These are phyloP conservation scores for Eutrema salsugineum DNA, from an alignment of 441 rosid species.

Conservation along the genomic window DNA sequence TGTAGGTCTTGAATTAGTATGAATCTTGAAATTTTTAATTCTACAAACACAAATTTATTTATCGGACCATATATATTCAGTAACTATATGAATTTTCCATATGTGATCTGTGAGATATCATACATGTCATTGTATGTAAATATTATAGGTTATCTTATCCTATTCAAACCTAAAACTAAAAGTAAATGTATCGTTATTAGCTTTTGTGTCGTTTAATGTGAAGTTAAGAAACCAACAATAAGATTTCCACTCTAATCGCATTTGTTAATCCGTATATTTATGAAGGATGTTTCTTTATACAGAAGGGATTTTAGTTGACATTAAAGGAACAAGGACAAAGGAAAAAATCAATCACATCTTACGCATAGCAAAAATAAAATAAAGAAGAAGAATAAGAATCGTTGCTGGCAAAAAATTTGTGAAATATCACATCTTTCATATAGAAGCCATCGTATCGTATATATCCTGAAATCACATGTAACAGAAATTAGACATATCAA, in stretches of 20 bases:
- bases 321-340: neutral
- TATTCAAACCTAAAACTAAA: neutral
- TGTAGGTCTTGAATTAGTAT: neutral
- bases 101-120: neutral
- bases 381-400: constrained; percentile 12
- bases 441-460: constrained; percentile 4
- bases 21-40: neutral
- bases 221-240: constrained; percentile 1
- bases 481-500: neutral
- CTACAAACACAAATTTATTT: neutral
- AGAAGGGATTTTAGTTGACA: constrained; percentile 11
- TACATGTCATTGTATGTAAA: neutral
- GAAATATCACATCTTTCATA: constrained; percentile 22
- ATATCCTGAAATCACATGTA: constrained; percentile 20
- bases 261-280: constrained; percentile 6
- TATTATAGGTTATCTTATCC: neutral
- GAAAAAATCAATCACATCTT: constrained; percentile 9
- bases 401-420: neutral
- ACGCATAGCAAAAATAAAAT: neutral
- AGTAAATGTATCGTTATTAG: neutral
- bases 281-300: constrained; percentile 17
- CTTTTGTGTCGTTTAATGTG: neutral
- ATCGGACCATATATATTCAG: neutral
- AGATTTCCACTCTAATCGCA: constrained; percentile 1
- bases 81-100: neutral